phyloP scores from a whole-genome alignment of 2,329 filamentous ascomycete species.

The Colletotrichum sp. region DNA sequence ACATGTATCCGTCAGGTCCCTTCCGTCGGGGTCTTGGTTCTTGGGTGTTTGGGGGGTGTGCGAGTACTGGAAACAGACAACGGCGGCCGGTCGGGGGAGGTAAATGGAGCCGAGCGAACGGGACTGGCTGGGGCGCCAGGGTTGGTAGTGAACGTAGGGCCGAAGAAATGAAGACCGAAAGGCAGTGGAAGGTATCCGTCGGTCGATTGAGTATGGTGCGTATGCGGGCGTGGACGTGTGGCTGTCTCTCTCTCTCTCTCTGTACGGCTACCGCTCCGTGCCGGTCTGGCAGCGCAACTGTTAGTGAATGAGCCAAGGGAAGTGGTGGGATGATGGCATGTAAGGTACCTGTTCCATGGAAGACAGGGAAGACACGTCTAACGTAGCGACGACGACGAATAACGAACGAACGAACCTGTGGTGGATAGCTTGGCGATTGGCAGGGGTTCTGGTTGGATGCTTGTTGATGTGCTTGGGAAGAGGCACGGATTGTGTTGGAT shows the following conservation, averaged over 20 bases:
- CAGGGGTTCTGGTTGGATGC: neutral
- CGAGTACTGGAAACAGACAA: neutral
- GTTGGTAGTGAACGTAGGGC: neutral
- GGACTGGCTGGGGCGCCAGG: neutral
- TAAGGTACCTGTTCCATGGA: neutral
- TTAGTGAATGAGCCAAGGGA: neutral
- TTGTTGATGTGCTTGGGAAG: neutral
- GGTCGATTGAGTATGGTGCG: neutral
- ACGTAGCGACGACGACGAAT: neutral
- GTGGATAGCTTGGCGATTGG: slow-evolving; percentile 1
- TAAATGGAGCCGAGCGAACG: slow-evolving; percentile 21
- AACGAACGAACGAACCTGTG: neutral
- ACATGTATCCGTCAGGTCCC: neutral
- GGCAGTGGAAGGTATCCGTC: neutral
- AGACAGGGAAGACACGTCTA: neutral
- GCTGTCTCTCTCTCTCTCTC: neutral
- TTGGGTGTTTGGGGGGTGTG: neutral
- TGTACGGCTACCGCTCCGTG: neutral
- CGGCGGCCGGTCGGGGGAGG: neutral
- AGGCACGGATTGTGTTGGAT: neutral
- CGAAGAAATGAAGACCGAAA: slow-evolving; percentile 22
- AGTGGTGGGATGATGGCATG: neutral
- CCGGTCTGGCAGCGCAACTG: neutral
- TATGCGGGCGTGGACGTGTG: neutral
- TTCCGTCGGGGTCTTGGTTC: neutral